Conservation (phyloP, 78 protist genomes). For the Isochrysis galbana region DNA sequence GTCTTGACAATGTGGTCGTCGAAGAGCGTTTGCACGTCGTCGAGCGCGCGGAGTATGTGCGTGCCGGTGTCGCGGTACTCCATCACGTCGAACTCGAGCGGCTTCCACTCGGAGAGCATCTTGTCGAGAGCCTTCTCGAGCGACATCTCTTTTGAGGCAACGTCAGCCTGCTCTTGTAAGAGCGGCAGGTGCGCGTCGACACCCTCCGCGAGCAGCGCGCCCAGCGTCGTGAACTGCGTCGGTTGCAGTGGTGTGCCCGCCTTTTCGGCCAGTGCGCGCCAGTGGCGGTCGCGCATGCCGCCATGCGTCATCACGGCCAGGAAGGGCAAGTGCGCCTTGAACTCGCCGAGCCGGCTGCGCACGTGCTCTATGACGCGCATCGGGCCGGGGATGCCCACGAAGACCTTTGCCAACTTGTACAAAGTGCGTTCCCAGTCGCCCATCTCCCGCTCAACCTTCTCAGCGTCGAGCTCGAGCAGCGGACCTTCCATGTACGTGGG, state of each 20-base stretch:
- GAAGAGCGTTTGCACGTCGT: constrained; percentile 45
- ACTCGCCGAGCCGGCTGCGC: constrained; percentile 41
- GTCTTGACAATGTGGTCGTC: constrained; percentile 72
- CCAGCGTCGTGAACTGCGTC: neutral
- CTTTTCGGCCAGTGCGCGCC: constrained; percentile 26
- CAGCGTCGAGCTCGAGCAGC: constrained; percentile 28
- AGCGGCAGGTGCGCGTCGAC: constrained; percentile 36
- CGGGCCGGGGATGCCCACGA: neutral
- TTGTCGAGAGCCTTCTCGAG: constrained; percentile 69
- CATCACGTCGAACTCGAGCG: constrained; percentile 32
- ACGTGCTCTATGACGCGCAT: neutral
- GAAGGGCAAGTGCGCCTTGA: constrained; percentile 55
- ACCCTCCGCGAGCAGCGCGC: neutral
- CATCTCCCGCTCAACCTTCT: constrained; percentile 46
- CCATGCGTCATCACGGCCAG: constrained; percentile 56
- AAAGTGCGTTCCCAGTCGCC: neutral
- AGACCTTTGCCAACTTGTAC: neutral
- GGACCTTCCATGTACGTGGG: constrained; percentile 37
- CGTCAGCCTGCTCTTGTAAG: constrained; percentile 45
- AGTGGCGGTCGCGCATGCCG: constrained; percentile 70
- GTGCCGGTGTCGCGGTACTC: constrained; percentile 54
- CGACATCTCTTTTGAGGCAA: constrained; percentile 66
- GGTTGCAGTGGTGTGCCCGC: constrained; percentile 24
- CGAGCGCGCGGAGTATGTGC: constrained; percentile 26
- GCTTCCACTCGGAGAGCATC: constrained; percentile 75